Percentiles rank a stretch among this genome's conserved stretches.
Evolutionary conservation across 176 grass and related monocot species (phyloP).

Genomic region (Cenchrus americanus): DNA sequence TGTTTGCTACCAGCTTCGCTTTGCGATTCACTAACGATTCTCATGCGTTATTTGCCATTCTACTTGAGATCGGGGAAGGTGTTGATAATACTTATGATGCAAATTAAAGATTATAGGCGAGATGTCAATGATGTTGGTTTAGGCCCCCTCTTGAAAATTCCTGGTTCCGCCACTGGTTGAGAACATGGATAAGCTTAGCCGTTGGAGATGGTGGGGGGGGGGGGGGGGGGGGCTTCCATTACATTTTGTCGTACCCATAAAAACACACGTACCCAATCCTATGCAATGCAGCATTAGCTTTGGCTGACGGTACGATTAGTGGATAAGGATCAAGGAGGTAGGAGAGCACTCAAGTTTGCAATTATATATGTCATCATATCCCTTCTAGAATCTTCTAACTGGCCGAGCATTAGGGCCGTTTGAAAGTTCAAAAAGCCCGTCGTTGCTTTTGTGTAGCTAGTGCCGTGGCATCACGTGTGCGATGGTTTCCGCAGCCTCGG

Average conservation of each 20-base stretch:
- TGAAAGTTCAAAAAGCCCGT: conserved; percentile 39
- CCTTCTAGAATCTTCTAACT: conserved; percentile 31
- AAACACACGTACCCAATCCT: conserved; percentile 29
- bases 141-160: too few relatives aligned
- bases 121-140: too few relatives aligned
- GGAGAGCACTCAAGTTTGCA: background rate
- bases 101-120: too few relatives aligned
- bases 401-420: background rate
- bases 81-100: too few relatives aligned
- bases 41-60: too few relatives aligned
- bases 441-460: conserved; percentile 2
- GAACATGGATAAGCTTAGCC: conserved; percentile 47
- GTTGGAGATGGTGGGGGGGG: conserved; percentile 22
- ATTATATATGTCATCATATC: background rate
- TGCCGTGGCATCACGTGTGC: conserved; percentile 32
- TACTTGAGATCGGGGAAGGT: too few relatives aligned
- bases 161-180: too few relatives aligned
- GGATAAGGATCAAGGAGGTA: conserved; percentile 40
- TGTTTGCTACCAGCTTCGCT: too few relatives aligned
- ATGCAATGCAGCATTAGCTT: background rate
- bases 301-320: conserved; percentile 26
- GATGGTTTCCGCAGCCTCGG: conserved; percentile 20
- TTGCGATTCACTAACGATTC: too few relatives aligned
- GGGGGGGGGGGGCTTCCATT: conserved; percentile 6
- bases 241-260: conserved; percentile 27